A percentile compares a stretch with the other conserved stretches of the same genome.
phyloP scores from a whole-genome alignment of 768 basidiomycete species.

The Mycena indigotica region DNA sequence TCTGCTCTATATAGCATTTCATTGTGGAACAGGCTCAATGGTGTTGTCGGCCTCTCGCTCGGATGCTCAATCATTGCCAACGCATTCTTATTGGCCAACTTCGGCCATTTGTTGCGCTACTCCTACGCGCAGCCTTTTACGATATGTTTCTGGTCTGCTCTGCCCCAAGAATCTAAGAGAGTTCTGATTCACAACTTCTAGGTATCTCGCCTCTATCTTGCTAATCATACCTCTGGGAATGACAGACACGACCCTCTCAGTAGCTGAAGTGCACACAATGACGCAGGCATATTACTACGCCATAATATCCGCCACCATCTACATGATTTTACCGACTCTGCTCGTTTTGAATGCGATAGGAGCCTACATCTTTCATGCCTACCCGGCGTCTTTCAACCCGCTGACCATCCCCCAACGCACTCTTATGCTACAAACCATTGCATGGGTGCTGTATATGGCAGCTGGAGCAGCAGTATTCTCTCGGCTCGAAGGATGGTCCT shows the following conservation, averaged over 20 bases:
- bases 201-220: constrained; percentile 40
- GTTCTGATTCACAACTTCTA: constrained; percentile 10
- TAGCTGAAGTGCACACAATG: constrained; percentile 21
- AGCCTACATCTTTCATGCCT: constrained; percentile 36
- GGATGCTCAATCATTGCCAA: constrained; percentile 38
- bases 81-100: constrained; percentile 39
- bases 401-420: constrained; percentile 44
- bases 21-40: constrained; percentile 31
- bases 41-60: constrained; percentile 36
- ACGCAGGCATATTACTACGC: constrained; percentile 44
- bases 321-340: constrained; percentile 29
- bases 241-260: constrained; percentile 16
- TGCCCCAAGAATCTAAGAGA: background rate
- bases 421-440: constrained; percentile 45
- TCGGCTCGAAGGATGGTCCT: constrained; percentile 38
- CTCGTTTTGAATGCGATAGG: constrained; percentile 23
- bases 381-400: constrained; percentile 37
- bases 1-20: background rate
- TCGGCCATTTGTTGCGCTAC: constrained; percentile 39
- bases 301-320: constrained; percentile 29
- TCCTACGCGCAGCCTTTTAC: constrained; percentile 39
- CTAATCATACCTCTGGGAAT: constrained; percentile 38
- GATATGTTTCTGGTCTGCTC: constrained; percentile 39
- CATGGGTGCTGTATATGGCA: constrained; percentile 42
- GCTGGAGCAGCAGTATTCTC: constrained; percentile 42